Base-by-base conservation (phyloP, 1,284 basidiomycete species). In the Stereum hirsutum region DNA sequence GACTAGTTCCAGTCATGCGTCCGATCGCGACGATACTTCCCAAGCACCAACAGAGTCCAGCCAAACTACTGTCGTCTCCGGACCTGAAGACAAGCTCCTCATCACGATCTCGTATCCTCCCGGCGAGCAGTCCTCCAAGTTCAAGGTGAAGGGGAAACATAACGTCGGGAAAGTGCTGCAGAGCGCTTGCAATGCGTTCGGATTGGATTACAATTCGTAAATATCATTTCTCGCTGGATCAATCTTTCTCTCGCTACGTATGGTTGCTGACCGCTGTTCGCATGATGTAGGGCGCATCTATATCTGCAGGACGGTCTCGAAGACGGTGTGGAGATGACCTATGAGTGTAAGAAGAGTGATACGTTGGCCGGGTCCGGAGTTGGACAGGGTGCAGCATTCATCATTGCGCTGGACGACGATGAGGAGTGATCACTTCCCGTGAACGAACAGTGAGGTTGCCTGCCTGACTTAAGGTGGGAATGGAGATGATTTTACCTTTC, bases 91-190 rank as follows among this genome's bases (percentile, higher is more conserved):
- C 14, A 52, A 52, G 43, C 41, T 52, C 5, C 27, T 52, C 23
- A 44, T 52, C 30, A 49, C 49, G 15, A 52, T 52, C 38, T 36
- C 42, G 8, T 39, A 52, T 28, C 47, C 41, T 7, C 42, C 46
- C 2, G 41, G 46, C 5, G 45, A 43, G 14, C 43, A 49, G 8
- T 49, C 48, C 32, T 51, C 42, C 36, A 52, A 51, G 41, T 52
- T 52, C 38, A 52, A 51, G 27, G 43, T 52, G 23, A 52, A 52
- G 36, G 43, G 34, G n/a, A 43, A 43, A 15, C 50, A 52, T 24
- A 19, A 33, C 23, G 49, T 49, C 32, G 49, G 42, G 14, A 44
- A 45, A 10, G 49, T 52, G 7, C 41, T 52, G 5, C 28, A 27
- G 20, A 51, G 45, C 19, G 50, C 50, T 4, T 52, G 50, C 42